Evolutionary conservation across 176 grass and related monocot genomes (phyloP).

Genomic region (Paspalum vaginatum): DNA sequence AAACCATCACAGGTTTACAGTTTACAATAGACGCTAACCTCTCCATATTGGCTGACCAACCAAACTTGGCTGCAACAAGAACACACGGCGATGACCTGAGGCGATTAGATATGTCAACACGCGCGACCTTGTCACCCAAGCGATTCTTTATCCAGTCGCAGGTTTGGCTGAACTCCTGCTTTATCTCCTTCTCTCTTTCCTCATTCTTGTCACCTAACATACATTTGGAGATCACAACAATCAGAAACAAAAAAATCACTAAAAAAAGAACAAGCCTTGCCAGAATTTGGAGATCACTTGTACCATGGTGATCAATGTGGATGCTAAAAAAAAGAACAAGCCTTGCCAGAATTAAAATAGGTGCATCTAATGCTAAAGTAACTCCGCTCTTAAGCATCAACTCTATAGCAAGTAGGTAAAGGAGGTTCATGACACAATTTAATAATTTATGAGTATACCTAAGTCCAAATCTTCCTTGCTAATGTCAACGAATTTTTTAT

Average conservation of each 20-base stretch:
- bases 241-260: slow-evolving; percentile 45
- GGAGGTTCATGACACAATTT: slow-evolving; percentile 21
- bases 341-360: background rate
- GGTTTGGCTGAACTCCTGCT: slow-evolving; percentile 87
- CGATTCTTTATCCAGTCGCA: slow-evolving; percentile 98
- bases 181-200: slow-evolving; percentile 85
- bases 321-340: slow-evolving; percentile 8
- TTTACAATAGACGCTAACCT: slow-evolving; percentile 48
- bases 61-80: slow-evolving; percentile 93
- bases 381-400: no score
- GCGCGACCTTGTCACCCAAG: slow-evolving; percentile 85
- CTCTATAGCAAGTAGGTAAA: background rate
- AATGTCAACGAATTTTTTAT: slow-evolving; percentile 96
- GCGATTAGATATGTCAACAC: slow-evolving; percentile 84
- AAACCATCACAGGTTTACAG: background rate
- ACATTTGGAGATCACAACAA: slow-evolving; percentile 17
- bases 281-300: background rate
- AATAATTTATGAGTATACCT: slow-evolving; percentile 46
- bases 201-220: slow-evolving; percentile 83
- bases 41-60: slow-evolving; percentile 99
- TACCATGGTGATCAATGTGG: background rate
- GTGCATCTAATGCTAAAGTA: background rate
- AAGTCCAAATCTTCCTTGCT: slow-evolving; percentile 98
- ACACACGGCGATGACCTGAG: slow-evolving; percentile 95
- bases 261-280: slow-evolving; percentile 5